Conservation (phyloP, 192 early-diverging fungal genomes). For the Coemansia sp. region DNA sequence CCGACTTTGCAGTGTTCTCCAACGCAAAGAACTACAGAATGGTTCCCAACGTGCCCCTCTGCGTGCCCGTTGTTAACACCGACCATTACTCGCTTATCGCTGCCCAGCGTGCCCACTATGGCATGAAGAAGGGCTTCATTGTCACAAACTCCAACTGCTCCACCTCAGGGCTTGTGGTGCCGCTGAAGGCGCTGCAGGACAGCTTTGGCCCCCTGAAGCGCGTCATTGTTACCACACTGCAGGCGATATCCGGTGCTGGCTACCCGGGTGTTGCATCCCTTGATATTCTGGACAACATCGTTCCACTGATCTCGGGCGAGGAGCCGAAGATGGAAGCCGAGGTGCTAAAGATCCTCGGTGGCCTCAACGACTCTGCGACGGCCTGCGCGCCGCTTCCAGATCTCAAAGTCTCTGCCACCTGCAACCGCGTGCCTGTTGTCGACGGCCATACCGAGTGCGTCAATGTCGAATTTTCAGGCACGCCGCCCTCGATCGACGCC, state of each 20-base stretch:
- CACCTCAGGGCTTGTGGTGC: constrained; percentile 94
- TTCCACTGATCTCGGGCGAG: constrained; percentile 93
- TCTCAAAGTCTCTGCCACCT: constrained; percentile 87
- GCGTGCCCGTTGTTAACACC: constrained; percentile 91
- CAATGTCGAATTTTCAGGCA: constrained; percentile 74
- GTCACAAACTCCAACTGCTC: constrained; percentile 99
- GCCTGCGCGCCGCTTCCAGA: constrained; percentile 54
- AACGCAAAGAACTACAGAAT: constrained; percentile 98
- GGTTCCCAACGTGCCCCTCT: constrained; percentile 82
- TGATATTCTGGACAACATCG: constrained; percentile 95
- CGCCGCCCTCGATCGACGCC: constrained; percentile 73
- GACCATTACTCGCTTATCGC: constrained; percentile 82
- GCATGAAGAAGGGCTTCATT: constrained; percentile 78
- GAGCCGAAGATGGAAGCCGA: constrained; percentile 98
- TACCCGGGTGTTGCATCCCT: constrained; percentile 95
- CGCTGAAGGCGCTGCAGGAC: constrained; percentile 85
- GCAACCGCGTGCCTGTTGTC: constrained; percentile 94
- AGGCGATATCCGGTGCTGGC: constrained; percentile 96
- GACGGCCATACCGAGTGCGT: constrained; percentile 96
- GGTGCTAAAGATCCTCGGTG: constrained; percentile 88
- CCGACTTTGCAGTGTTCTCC: constrained; percentile 88
- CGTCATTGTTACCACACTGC: constrained; percentile 88
- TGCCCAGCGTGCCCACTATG: constrained; percentile 64
- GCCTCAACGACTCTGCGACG: constrained; percentile 53
- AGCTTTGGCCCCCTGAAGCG: constrained; percentile 83